These are phyloP conservation scores for Fusarium anthophilum DNA, from an alignment of 2,329 filamentous ascomycete species.

Conservation along the genomic window DNA sequence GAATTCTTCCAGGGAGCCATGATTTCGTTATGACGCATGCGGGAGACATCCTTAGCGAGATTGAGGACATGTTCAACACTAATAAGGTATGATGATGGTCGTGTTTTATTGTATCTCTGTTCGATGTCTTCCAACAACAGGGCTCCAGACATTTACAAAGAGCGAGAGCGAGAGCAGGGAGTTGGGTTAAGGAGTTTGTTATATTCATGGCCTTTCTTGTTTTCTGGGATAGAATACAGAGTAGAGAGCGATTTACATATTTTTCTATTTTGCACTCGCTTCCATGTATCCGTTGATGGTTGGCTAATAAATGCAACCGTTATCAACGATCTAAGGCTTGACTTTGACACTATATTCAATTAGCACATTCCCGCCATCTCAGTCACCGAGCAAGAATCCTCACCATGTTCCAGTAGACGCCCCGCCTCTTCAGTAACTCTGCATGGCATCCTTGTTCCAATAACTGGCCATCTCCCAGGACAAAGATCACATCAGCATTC, in stretches of 20 bases:
- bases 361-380: slow-evolving; percentile 23
- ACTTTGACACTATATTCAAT: slow-evolving; percentile 62
- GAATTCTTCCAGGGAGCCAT: slow-evolving; percentile 63
- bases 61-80: slow-evolving; percentile 60
- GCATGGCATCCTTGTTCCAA: slow-evolving; percentile 63
- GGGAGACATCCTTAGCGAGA: slow-evolving; percentile 53
- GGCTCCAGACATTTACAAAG: not conserved
- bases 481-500: slow-evolving; percentile 82
- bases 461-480: slow-evolving; percentile 72
- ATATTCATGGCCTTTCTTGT: not conserved
- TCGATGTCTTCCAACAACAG: not conserved
- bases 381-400: slow-evolving; percentile 37
- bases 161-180: slow-evolving; percentile 4
- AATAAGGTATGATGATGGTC: slow-evolving; percentile 10
- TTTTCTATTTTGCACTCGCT: not conserved
- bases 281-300: not conserved
- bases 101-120: not conserved
- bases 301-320: not conserved
- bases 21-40: slow-evolving; percentile 71
- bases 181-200: slow-evolving; percentile 9
- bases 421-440: slow-evolving; percentile 61
- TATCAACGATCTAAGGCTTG: slow-evolving; percentile 63
- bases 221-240: slow-evolving; percentile 14
- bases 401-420: slow-evolving; percentile 68
- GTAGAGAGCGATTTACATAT: slow-evolving; percentile 5